Conservation (phyloP, 805 yeast genomes). For the Candida coquimbonensis region DNA sequence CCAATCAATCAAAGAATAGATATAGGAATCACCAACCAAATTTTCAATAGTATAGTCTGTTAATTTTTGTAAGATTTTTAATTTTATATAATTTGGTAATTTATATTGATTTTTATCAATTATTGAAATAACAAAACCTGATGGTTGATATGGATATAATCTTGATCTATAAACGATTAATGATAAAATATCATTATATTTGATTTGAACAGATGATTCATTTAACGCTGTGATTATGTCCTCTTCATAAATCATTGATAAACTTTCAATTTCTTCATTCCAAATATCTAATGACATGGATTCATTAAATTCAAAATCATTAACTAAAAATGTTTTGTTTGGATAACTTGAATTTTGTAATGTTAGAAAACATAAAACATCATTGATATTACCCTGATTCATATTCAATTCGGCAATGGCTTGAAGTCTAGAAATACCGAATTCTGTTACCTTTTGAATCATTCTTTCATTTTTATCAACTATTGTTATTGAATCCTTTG, state of each 20-base stretch:
- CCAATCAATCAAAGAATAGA: conserved; percentile 73
- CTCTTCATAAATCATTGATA: conserved; percentile 46
- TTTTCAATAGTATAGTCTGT: conserved; percentile 36
- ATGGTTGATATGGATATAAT: conserved; percentile 57
- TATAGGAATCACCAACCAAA: conserved; percentile 61
- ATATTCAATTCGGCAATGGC: conserved; percentile 42
- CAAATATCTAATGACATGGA: conserved; percentile 38
- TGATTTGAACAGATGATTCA: conserved; percentile 17
- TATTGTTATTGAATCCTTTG: conserved; percentile 38
- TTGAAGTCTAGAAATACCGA: conserved; percentile 68
- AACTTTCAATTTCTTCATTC: conserved; percentile 69
- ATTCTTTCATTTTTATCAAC: conserved; percentile 49
- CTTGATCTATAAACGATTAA: conserved; percentile 38
- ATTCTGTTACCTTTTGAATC: conserved; percentile 48
- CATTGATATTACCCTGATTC: conserved; percentile 37
- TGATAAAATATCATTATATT: conserved; percentile 23
- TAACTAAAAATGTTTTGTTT: neutral
- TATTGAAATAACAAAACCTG: conserved; percentile 57
- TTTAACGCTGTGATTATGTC: conserved; percentile 24
- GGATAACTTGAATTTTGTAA: conserved; percentile 7
- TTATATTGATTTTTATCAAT: conserved; percentile 30
- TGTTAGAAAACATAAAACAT: conserved; percentile 8
- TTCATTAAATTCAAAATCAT: conserved; percentile 1
- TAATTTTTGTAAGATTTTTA: conserved; percentile 45
- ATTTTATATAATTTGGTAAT: conserved; percentile 64